Evolutionary conservation across 768 basidiomycete genomes (phyloP).

Genomic region (Pholiota molesta): DNA sequence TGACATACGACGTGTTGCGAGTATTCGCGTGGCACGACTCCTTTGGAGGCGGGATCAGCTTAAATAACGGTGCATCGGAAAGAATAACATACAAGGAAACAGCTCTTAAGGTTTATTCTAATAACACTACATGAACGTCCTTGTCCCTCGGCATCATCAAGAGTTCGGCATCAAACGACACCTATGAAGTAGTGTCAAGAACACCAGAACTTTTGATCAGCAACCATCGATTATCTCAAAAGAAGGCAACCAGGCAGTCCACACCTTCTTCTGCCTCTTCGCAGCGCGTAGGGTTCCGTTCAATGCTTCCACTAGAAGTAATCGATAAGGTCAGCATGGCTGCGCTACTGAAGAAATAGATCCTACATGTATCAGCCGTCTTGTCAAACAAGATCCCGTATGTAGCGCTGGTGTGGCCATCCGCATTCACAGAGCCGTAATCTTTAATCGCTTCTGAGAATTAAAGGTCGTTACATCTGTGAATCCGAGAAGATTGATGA

Average conservation of each 20-base stretch:
- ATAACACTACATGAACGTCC: slow-evolving; percentile 44
- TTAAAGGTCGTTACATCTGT: background rate
- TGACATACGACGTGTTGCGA: too few species aligned
- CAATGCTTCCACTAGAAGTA: slow-evolving; percentile 45
- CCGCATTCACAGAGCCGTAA: slow-evolving; percentile 38
- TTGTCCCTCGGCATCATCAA: slow-evolving; percentile 55
- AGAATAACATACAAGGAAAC: too few species aligned
- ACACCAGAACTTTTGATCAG: background rate
- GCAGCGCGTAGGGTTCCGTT: slow-evolving; percentile 51
- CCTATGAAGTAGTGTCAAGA: background rate
- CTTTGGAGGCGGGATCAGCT: too few species aligned
- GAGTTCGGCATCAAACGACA: slow-evolving; percentile 44
- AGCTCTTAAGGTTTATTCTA: slow-evolving; percentile 26
- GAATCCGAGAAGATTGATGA: background rate
- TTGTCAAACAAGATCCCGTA: slow-evolving; percentile 51
- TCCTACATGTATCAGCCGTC: slow-evolving; percentile 48
- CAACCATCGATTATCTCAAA: background rate
- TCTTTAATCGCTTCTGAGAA: slow-evolving; percentile 45
- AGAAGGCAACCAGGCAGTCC: background rate
- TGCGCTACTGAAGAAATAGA: background rate
- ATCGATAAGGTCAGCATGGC: background rate
- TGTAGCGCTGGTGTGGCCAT: slow-evolving; percentile 40
- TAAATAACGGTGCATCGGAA: too few species aligned
- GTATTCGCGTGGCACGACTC: too few species aligned
- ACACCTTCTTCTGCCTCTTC: slow-evolving; percentile 49